Evolutionary conservation across 176 grass and related monocot genomes (phyloP).

Genomic region (Neostapfia colusana): DNA sequence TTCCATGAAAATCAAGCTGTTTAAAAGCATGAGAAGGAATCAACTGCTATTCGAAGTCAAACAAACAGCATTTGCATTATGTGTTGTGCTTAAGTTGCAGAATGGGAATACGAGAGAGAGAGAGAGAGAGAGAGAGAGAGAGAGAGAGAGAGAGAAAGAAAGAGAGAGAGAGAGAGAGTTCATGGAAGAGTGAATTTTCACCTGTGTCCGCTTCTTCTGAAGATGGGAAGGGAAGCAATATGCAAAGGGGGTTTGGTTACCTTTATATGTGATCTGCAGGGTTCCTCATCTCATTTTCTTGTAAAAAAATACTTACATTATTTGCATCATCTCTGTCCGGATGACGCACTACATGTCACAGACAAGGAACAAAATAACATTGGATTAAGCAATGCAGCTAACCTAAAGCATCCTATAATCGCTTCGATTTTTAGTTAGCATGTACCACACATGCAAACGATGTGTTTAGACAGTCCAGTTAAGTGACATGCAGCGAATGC

Average conservation of each 20-base stretch:
- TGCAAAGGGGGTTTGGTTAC: not conserved
- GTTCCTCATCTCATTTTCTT: slow-evolving; percentile 22
- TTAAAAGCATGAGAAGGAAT: slow-evolving; percentile 3
- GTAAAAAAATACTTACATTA: not conserved
- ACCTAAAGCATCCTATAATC: not conserved
- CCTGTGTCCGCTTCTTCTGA: slow-evolving; percentile 37
- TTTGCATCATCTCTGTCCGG: slow-evolving; percentile 25
- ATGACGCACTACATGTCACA: slow-evolving; percentile 21
- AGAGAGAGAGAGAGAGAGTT: not conserved
- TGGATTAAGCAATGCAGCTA: not conserved
- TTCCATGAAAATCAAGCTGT: slow-evolving; percentile 15
- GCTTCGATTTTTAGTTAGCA: not conserved
- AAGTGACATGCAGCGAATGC: not conserved
- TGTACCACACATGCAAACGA: not conserved
- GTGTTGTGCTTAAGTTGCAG: slow-evolving; percentile 6
- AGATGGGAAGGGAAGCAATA: slow-evolving; percentile 3
- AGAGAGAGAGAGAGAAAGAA: not conserved
- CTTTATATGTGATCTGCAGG: slow-evolving; percentile 43
- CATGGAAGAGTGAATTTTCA: slow-evolving; percentile 14
- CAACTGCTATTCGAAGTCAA: not conserved
- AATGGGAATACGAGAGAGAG: not conserved
- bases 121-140: not conserved
- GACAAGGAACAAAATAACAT: not conserved
- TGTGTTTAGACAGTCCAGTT: not conserved
- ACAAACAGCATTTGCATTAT: not conserved